Evolutionary conservation across 805 yeast species (phyloP).

Genomic region (Nakazawaea laoshanensis): DNA sequence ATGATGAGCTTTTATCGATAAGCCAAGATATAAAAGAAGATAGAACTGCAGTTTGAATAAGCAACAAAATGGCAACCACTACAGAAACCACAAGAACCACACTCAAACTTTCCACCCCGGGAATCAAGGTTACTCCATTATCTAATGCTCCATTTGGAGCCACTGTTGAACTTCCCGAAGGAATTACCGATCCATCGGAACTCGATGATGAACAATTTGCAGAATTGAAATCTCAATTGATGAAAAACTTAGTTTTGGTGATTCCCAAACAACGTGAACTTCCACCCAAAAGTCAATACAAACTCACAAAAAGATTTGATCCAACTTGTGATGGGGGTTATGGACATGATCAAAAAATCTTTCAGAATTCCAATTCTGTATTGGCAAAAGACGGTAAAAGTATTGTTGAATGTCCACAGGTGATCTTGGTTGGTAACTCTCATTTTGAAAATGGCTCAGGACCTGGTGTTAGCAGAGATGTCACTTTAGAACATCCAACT

Average conservation of each 20-base stretch:
- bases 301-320: slow-evolving; percentile 70
- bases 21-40: no score
- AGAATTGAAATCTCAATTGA: slow-evolving; percentile 53
- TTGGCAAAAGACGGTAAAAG: slow-evolving; percentile 74
- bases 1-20: no score
- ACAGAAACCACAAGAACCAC: slow-evolving; percentile 1
- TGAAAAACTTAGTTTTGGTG: slow-evolving; percentile 61
- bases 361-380: slow-evolving; percentile 57
- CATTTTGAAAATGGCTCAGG: slow-evolving; percentile 51
- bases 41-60: no score
- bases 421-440: slow-evolving; percentile 85
- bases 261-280: slow-evolving; percentile 65
- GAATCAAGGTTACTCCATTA: slow-evolving; percentile 36
- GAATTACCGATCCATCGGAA: slow-evolving; percentile 66
- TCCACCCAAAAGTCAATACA: slow-evolving; percentile 67
- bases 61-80: background rate
- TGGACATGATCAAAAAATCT: slow-evolving; percentile 75
- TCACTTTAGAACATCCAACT: slow-evolving; percentile 71
- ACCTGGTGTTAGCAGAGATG: slow-evolving; percentile 25
- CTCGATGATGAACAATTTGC: slow-evolving; percentile 61
- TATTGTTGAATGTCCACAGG: slow-evolving; percentile 80
- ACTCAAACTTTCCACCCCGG: slow-evolving; percentile 5
- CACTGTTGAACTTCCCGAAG: slow-evolving; percentile 50
- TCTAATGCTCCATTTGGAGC: slow-evolving; percentile 61
- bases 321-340: slow-evolving; percentile 62